Evolutionary conservation across 2,329 filamentous ascomycete genomes (phyloP).

Genomic region (Colletotrichum musicola): DNA sequence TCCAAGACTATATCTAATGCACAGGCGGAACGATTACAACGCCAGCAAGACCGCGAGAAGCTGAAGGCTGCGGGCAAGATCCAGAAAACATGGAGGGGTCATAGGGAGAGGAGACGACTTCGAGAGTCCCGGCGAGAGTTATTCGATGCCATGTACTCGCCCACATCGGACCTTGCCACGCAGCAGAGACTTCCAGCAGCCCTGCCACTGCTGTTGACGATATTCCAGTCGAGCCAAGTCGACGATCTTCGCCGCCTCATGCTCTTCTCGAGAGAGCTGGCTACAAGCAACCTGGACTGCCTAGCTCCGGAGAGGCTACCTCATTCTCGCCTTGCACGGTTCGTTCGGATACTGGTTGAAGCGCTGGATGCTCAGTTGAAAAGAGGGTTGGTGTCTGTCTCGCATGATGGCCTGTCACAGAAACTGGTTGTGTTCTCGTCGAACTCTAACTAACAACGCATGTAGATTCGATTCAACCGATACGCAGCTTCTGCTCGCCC

Average conservation of each 20-base stretch:
- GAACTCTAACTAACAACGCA: not conserved
- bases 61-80: constrained; percentile 80
- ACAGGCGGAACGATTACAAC: constrained; percentile 84
- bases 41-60: constrained; percentile 84
- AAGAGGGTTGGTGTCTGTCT: constrained; percentile 1
- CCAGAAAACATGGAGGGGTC: constrained; percentile 86
- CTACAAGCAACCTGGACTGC: constrained; percentile 49
- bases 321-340: constrained; percentile 47
- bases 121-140: constrained; percentile 68
- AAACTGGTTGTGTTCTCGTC: not conserved
- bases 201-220: constrained; percentile 62
- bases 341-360: constrained; percentile 53
- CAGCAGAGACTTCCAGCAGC: constrained; percentile 54
- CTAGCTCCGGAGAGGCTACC: constrained; percentile 50
- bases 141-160: constrained; percentile 72
- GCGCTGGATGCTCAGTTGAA: constrained; percentile 44
- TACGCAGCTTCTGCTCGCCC: constrained; percentile 50
- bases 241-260: constrained; percentile 65
- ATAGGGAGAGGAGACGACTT: constrained; percentile 71
- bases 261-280: constrained; percentile 59
- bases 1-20: constrained; percentile 86
- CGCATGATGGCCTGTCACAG: not conserved
- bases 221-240: constrained; percentile 58
- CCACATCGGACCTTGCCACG: constrained; percentile 48
- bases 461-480: constrained; percentile 41